phyloP scores from a whole-genome alignment of 2,329 filamentous ascomycete genomes.

The Nigrospora sphaerica region DNA sequence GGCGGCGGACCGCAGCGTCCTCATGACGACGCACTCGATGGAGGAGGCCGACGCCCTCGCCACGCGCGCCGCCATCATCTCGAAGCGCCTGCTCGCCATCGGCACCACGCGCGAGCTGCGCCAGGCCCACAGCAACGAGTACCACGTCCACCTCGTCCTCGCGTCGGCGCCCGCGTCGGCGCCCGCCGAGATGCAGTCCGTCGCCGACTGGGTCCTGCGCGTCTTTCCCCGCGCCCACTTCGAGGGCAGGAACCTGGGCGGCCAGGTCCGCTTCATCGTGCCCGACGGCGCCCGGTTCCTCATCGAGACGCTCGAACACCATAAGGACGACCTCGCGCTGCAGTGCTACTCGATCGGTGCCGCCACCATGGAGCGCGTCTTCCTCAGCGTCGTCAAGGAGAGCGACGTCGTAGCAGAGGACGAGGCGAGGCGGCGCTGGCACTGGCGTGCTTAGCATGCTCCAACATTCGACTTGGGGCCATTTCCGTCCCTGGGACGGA shows the following conservation, averaged over 20 bases:
- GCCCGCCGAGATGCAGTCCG: conserved; percentile 9
- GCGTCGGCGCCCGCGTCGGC: conserved; percentile 12
- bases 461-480: too few relatives aligned
- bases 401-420: conserved; percentile 52
- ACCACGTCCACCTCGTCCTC: conserved; percentile 18
- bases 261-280: conserved; percentile 58
- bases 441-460: too few relatives aligned
- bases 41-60: conserved; percentile 74
- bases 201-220: conserved; percentile 38
- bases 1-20: conserved; percentile 56
- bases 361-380: conserved; percentile 64
- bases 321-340: conserved; percentile 49
- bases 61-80: conserved; percentile 54
- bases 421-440: conserved; percentile 3
- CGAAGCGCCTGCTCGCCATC: conserved; percentile 14
- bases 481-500: too few relatives aligned
- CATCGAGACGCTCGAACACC: conserved; percentile 43
- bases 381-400: conserved; percentile 59
- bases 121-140: conserved; percentile 17
- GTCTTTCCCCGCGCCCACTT: conserved; percentile 47
- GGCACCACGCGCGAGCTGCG: conserved; percentile 16
- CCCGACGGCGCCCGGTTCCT: conserved; percentile 30
- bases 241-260: conserved; percentile 53
- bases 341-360: conserved; percentile 61
- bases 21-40: conserved; percentile 75